phyloP scores from a whole-genome alignment of 2,329 filamentous ascomycete species.

The Thelonectria discophora region DNA sequence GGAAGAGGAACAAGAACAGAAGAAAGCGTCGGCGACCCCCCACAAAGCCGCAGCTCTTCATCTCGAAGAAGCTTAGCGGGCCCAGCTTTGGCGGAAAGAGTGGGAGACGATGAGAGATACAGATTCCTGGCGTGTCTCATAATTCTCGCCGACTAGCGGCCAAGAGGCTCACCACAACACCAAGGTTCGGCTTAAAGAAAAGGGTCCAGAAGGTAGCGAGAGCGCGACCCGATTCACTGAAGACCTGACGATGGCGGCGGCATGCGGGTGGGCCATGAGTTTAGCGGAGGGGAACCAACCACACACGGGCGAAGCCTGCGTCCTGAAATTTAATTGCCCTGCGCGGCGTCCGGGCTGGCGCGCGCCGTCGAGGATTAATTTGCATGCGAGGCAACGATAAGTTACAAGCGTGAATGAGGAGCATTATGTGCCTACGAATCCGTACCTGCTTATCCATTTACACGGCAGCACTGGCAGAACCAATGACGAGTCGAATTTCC shows the following conservation, averaged over 20 bases:
- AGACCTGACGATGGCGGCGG: constrained; percentile 30
- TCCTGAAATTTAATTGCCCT: constrained; percentile 43
- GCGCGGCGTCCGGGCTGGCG: constrained; percentile 29
- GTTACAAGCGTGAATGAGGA: not conserved
- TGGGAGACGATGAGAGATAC: constrained; percentile 18
- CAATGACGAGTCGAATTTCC: not conserved
- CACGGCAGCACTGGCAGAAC: not conserved
- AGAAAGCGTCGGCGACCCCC: constrained; percentile 9
- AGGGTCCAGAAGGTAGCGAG: not conserved
- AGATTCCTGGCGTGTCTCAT: constrained; percentile 23
- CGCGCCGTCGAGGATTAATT: constrained; percentile 27
- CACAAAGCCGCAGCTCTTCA: not conserved
- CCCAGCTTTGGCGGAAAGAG: constrained; percentile 7
- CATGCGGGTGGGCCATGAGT: constrained; percentile 32
- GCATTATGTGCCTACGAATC: not conserved
- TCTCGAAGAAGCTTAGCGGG: constrained; percentile 8
- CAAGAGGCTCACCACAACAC: not conserved
- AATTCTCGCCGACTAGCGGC: not conserved
- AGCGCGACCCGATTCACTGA: constrained; percentile 2
- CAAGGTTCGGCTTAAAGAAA: not conserved
- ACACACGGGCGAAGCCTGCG: constrained; percentile 12
- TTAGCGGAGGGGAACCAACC: constrained; percentile 34
- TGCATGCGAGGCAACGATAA: constrained; percentile 16
- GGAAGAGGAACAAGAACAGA: not conserved
- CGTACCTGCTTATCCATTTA: not conserved